Conservation (phyloP, 2,329 filamentous ascomycete genomes). For the Allantophomopsis lycopodina region DNA sequence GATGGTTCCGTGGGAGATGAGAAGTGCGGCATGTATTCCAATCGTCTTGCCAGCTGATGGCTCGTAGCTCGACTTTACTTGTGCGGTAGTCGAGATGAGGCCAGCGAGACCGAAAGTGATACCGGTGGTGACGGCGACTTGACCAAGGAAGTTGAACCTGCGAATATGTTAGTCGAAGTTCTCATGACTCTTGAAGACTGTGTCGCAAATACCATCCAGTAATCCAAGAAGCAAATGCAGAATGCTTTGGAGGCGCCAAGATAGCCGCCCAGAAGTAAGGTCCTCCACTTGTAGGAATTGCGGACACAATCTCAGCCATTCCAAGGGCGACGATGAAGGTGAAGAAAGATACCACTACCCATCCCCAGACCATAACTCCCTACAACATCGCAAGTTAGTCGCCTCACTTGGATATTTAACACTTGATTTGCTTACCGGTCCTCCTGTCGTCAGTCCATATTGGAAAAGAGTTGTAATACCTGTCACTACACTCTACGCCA, state of each 20-base stretch:
- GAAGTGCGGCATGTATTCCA: slow-evolving; percentile 44
- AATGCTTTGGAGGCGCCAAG: slow-evolving; percentile 31
- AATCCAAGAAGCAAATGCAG: slow-evolving; percentile 30
- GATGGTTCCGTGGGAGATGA: slow-evolving; percentile 36
- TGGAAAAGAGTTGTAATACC: slow-evolving; percentile 43
- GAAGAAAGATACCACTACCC: slow-evolving; percentile 40
- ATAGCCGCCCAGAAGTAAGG: slow-evolving; percentile 48
- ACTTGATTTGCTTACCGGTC: slow-evolving; percentile 22
- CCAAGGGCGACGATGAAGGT: slow-evolving; percentile 37
- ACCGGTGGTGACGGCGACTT: slow-evolving; percentile 33
- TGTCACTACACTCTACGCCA: slow-evolving; percentile 38
- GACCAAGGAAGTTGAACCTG: slow-evolving; percentile 31
- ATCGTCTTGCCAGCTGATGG: slow-evolving; percentile 33
- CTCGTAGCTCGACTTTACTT: slow-evolving; percentile 25
- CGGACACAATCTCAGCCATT: slow-evolving; percentile 46
- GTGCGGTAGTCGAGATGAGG: slow-evolving; percentile 29
- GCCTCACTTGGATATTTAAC: slow-evolving; percentile 24
- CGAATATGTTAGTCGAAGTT: background rate
- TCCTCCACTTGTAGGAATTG: slow-evolving; percentile 42
- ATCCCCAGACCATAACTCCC: slow-evolving; percentile 37
- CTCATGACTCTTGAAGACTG: background rate
- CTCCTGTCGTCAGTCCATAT: slow-evolving; percentile 40
- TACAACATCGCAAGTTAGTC: too few relatives aligned
- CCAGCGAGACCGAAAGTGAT: slow-evolving; percentile 30
- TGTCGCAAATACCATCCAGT: slow-evolving; percentile 23